Base-by-base conservation (phyloP, 2,329 filamentous ascomycete genomes). In the Spiromastix sp. region DNA sequence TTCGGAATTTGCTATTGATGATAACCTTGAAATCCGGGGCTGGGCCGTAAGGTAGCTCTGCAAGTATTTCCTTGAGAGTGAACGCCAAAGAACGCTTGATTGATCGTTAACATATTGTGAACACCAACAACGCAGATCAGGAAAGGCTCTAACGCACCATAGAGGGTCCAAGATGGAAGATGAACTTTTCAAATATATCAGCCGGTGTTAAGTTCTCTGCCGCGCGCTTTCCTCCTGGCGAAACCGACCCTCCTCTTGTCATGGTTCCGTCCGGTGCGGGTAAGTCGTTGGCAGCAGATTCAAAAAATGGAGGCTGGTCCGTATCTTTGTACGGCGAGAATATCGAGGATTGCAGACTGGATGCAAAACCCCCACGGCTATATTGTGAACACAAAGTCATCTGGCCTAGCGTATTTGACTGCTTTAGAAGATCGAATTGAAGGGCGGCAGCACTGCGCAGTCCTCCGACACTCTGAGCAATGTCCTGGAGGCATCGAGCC, bases 111-210 rank as follows among this genome's bases (percentile, higher is more conserved):
- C 7, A n/a, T 7, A 24, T 24, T 24, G n/a, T 24, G 7, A 7
- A 7, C 7, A 24, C n/a, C 7, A 24, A 7, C 21, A 7, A 24
- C 21, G 21, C 5, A 21, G 24, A 32, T 47, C 19, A 45, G 36
- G 34, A 37, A 29, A 4, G 20, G 28, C 5, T 20, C 4, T 17
- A 12, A 17, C 28, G 47, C 63, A 72, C 68, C 78, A 95, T 93
- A 0, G 89, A 91, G 1, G 91, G 91, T 0, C 91, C 91, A 15
- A 98, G 67, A 45, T 91, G 77, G 13, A 73, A 69, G 40, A 98
- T 94, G 57, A 96, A 98, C 4, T 87, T 70, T 8, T 85, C 78
- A 54, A 96, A 96, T 45, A 96, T 93, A 39, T 94, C 85, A 0
- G 81, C 76, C 1, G 87, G 77, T 34, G 53, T 50, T 16, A 24